Base-by-base conservation (phyloP, 2,329 filamentous ascomycete species). In the Nothophaeocryptopus gaeumannii region DNA sequence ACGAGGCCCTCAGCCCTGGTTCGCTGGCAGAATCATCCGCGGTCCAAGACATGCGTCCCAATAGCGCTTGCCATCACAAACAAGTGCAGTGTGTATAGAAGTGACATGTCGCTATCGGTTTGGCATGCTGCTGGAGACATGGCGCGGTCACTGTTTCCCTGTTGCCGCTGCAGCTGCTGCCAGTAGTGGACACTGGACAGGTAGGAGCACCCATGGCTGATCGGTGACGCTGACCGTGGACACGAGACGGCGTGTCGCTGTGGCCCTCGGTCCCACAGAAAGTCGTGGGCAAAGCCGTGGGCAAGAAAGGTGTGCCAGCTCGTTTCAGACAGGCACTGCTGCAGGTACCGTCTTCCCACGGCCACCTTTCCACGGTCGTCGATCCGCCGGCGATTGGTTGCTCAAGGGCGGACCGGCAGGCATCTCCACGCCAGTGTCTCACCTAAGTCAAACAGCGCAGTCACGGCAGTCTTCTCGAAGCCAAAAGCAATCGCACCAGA, bases 361-460 rank as follows among this genome's bases (percentile, higher is more conserved):
- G 33, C 29, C 29, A 48, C 32, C 32, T 32, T 48, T 31, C 38
- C 45, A 48, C 45, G 45, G 31, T 26, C 31, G 37, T 10, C 26
- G 47, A 50, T 39, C 29, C 30, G 16, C 41, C 41, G 31, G 41
- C 41, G 15, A 44, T 45, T 37, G 31, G 34, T 14, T 10, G 12
- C 33, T 41, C 13, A n/a, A n/a, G 38, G 30, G 12, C 9, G 16
- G 38, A 12, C 38, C 38, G 30, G 38, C 16, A 40, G 30, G 38
- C 38, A 20, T 42, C 39, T 32, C n/a, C 39, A 31, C 39, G 39
- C n/a, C 44, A 47, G 30, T 50, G 58, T 61, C 59, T 63, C 58
- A 59, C 47, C 42, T 44, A n/a, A n/a, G n/a, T 53, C 20, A 26
- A 26, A 26, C 20, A 26, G 20, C 20, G 20, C 20, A 26, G 32